Evolutionary conservation across 2,329 filamentous ascomycete species (phyloP), one percentile per base, ranked within the genome.

Genomic region (Colletotrichum sp.): DNA sequence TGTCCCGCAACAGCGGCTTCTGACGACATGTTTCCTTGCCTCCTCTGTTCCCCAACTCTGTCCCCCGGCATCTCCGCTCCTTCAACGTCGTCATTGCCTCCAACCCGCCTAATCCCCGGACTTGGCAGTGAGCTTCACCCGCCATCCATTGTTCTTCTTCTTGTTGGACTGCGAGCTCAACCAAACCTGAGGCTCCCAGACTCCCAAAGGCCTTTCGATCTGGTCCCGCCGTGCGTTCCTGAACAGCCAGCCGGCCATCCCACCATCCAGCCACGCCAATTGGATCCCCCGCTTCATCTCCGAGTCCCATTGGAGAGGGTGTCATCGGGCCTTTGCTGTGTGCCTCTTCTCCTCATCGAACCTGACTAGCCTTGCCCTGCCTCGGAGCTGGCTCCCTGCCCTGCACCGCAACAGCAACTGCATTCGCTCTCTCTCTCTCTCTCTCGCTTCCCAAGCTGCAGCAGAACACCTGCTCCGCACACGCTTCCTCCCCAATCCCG

Each of bases 31-130:
- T 69, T 71, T 76, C 39, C 30, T 63, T 66, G 21, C 36, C 36
- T 60, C 13, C 36, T 49, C 62, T 60, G 49, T 39, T 52, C 30
- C 59, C 70, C 70, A 65, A 73, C 30, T 49, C 36, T 49, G 16
- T 57, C 64, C 68, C 72, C 69, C 57, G 59, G 63, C 36, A 39
- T 55, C 72, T 75, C 63, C 39, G 69, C 72, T 68, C 34, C 62
- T 32, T 60, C 26, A 71, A 64, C 44, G 44, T 74, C 75, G 66
- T 77, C 75, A 75, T 77, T 55, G 62, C 71, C 6, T 67, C 44
- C 26, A 52, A 52, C 66, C 60, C 64, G 69, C 69, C 28, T 64
- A 24, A 72, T 44, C 74, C 74, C 74, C 64, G 64, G 70, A 60
- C 70, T 74, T 69, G 66, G 59, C 18, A 32, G 28, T 26, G 15